Evolutionary conservation across 306 rosid genomes (phyloP), one percentile per base, ranked within the genome.

Genomic region (Prunus dulcis): DNA sequence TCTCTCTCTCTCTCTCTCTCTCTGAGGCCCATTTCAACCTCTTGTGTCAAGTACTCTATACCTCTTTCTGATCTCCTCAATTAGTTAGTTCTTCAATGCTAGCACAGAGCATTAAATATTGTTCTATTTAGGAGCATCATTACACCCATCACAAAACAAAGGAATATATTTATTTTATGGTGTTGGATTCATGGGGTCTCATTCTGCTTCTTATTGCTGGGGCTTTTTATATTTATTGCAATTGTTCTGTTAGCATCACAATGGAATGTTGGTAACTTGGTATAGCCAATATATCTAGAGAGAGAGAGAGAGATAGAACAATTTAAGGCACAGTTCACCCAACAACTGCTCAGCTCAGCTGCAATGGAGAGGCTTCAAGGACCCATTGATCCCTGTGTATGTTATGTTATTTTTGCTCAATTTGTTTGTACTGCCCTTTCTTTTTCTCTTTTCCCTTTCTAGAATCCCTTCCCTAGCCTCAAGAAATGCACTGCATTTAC

Each of bases 311-410:
- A 57, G 76, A 53, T 51, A 79, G 58, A 82, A 58, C 51, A 23
- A 84, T 88, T 84, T 79, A 72, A 82, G 32, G 12, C n/a, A 38
- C 67, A 53, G 47, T 83, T 72, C 80, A 53, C 71, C 84, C 82
- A 68, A 73, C 72, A 72, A n/a, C 84, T 75, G 14, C 78, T 80
- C 84, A 45, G 68, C 86, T 71, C 76, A 45, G 27, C 50, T 71
- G 41, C 68, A 71, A 94, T 95, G 98, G 93, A 95, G 89, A 85
- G 91, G 78, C 90, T 90, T 61, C 93, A 90, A 90, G 96, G 88
- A 91, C 98, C 93, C 86, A 76, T 90, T 71, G 84, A 88, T 84
- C 86, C 96, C 73, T 89, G 81, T 80, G 97, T 95, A 90, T 89
- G 97, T 80, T 68, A 30, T 77, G 47, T 45, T 25, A 32, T 23